Evolutionary conservation across 805 yeast genomes (phyloP), one percentile per base, ranked within the genome.

Genomic region (Nematodospora valgi): DNA sequence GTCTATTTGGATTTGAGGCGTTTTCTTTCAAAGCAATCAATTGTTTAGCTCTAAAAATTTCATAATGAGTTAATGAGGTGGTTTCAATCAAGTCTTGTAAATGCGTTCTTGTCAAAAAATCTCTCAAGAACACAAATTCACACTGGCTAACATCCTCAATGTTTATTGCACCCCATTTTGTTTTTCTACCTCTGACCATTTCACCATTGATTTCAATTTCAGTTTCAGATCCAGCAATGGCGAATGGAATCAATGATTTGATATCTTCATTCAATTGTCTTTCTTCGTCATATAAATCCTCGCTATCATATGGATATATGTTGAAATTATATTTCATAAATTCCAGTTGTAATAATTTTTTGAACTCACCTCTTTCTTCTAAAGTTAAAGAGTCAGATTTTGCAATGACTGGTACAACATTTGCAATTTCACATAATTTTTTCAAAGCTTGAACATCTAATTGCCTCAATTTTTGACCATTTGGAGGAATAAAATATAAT

Each of bases 81-180:
- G 95, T 79, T 62, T 93, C 98, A 51, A 93, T 89, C 59, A 93
- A 78, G 59, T 91, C 98, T 61, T 88, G 97, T 53, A 93, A 72
- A 60, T 93, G 97, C 6, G 98, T 87, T 68, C 96, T 80, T 30
- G 96, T 87, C 54, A 93, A 76, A 61, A 93, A 93, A 59, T 87
- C 95, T 65, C 97, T 79, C 56, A 93, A 78, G 51, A 86, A 88
- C 24, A 87, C 86, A 70, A 93, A 93, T 67, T 93, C 98, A 64
- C 96, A 88, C 64, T 93, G 98, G 37, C 82, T 77, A 35, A 86
- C 88, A 64, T 93, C 96, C 65, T 89, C 97, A 42, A 93, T 86
- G 59, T 88, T 86, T 53, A 91, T 83, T 12, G 83, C 74, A 16
- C 97, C 97, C 96, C 96, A 91, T 56, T 82, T 80, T 37, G 94